These are phyloP conservation scores for Exophiala bonariae DNA, from an alignment of 2,329 filamentous ascomycete species.

Conservation along the genomic window DNA sequence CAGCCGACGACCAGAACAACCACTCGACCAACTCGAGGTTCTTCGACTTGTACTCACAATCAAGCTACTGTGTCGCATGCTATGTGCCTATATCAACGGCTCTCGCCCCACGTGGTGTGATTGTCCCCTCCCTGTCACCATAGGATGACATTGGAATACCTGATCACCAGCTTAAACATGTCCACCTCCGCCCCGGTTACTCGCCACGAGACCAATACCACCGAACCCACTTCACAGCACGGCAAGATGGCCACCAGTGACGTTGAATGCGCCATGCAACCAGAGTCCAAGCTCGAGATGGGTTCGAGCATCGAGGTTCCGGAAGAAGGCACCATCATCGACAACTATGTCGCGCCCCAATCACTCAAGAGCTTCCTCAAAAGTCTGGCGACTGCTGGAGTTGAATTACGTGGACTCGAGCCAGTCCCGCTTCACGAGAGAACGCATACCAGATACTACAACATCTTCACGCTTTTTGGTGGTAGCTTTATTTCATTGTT, in stretches of 20 bases:
- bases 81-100: too few relatives aligned
- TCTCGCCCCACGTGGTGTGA: slow-evolving; percentile 1
- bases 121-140: neutral
- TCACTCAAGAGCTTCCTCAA: slow-evolving; percentile 1
- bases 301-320: neutral
- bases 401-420: slow-evolving; percentile 57
- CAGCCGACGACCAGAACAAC: too few relatives aligned
- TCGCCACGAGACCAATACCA: neutral
- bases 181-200: neutral
- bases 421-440: slow-evolving; percentile 58
- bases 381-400: slow-evolving; percentile 35
- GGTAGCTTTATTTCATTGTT: slow-evolving; percentile 2
- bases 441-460: slow-evolving; percentile 54
- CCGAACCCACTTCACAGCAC: too few relatives aligned
- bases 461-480: slow-evolving; percentile 47
- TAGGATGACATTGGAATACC: slow-evolving; percentile 2
- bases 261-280: neutral
- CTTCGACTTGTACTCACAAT: too few relatives aligned
- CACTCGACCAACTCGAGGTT: too few relatives aligned
- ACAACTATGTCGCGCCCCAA: slow-evolving; percentile 4
- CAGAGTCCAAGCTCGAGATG: slow-evolving; percentile 2
- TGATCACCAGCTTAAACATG: neutral
- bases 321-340: slow-evolving; percentile 8
- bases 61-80: too few relatives aligned
- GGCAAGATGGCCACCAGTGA: slow-evolving; percentile 1